Evolutionary conservation across 768 basidiomycete species (phyloP).

Genomic region (Termitomyces bulborhizus): DNA sequence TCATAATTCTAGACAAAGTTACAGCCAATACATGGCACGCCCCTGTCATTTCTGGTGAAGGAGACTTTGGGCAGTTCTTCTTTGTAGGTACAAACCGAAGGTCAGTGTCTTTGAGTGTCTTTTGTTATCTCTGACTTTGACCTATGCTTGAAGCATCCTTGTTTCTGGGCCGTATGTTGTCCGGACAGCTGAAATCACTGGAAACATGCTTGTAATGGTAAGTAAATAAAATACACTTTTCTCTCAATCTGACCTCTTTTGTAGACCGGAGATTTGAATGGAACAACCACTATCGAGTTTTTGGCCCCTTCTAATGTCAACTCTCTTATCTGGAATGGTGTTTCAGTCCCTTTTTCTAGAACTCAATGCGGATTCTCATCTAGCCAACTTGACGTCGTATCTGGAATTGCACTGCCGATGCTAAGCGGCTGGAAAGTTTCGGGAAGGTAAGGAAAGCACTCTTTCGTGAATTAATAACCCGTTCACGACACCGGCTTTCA

Average conservation of each 20-base stretch:
- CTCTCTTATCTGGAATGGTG: constrained; percentile 36
- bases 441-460: constrained; percentile 28
- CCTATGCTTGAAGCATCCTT: constrained; percentile 25
- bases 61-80: constrained; percentile 35
- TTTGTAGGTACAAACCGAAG: constrained; percentile 38
- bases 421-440: constrained; percentile 40
- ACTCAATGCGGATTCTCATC: constrained; percentile 25
- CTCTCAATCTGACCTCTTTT: neutral
- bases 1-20: constrained; percentile 37
- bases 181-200: constrained; percentile 37
- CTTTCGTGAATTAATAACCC: neutral
- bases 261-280: constrained; percentile 44
- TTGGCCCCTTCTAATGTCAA: constrained; percentile 32
- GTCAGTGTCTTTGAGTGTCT: constrained; percentile 13
- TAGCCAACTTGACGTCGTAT: constrained; percentile 11
- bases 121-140: neutral
- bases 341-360: constrained; percentile 15
- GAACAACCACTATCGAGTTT: constrained; percentile 39
- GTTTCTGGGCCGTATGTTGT: constrained; percentile 51
- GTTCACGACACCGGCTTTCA: neutral
- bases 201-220: constrained; percentile 29
- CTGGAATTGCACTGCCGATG: constrained; percentile 24
- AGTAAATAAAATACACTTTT: neutral
- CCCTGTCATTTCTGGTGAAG: constrained; percentile 32
- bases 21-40: constrained; percentile 46